Base-by-base conservation (phyloP, 768 basidiomycete species). In the Nidularia pulvinata region DNA sequence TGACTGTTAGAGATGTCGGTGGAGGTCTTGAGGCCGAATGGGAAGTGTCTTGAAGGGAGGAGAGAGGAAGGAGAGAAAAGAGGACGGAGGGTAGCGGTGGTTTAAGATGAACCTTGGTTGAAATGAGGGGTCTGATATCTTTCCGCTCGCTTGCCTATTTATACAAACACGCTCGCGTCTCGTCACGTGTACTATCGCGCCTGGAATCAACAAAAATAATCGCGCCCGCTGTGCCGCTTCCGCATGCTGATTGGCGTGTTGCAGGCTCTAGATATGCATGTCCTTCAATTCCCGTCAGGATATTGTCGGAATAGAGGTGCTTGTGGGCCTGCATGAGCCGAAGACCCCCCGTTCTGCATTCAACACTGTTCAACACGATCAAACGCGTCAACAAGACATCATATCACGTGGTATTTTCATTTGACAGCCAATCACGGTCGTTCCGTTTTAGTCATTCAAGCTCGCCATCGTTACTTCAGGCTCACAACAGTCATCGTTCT, bases 161-260 rank as follows among this genome's bases (percentile, higher is more conserved):
- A 77, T 77, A 76, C 69, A 55, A 66, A 72, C 72, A 72, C 74
- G 72, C 66, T 68, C 74, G 74, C 72, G 76, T 71, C 58, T 33
- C 36, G 42, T 64, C 75, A 77, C 73, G 72, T 77, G 76, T 62
- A 48, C 33, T 4, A 44, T 52, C 63, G 66, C 63, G 62, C 63
- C 62, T 57, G 56, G n/a, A 67, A 75, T 77, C 71, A 77, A 76
- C 74, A 73, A 75, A 72, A 56, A 53, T 19, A 14, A 34, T 34
- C 33, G 22, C 22, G 7, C 9, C 22, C 7, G 10, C 33, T 35
- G 33, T 35, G 13, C 13, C 7, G 7, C 7, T 35, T 22, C 48
- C 9, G 6, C 48, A 33, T 22, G 45, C 19, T 46, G 45, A 46
- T 46, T 11, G 22, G 45, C 45, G 22, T 46, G 45, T 46, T 11